phyloP scores from a whole-genome alignment of 129 eudicot species.

The Apium graveolens region DNA sequence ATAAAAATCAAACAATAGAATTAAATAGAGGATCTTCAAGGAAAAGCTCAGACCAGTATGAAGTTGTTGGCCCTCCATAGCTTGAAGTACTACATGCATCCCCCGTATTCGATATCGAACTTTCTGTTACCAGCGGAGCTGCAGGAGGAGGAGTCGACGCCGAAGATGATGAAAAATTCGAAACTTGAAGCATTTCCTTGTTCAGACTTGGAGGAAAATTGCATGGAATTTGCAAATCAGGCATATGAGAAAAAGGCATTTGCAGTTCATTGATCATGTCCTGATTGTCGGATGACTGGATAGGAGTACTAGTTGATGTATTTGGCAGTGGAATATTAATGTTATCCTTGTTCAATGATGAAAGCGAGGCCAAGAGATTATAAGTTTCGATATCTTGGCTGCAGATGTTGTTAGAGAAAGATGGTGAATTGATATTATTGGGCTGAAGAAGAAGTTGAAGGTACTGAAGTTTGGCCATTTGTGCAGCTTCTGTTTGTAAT shows the following conservation, averaged over 20 bases:
- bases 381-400: slow-evolving; percentile 17
- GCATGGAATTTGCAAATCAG: slow-evolving; percentile 33
- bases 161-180: slow-evolving; percentile 18
- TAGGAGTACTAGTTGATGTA: background rate
- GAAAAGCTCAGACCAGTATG: slow-evolving; percentile 61
- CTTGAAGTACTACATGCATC: slow-evolving; percentile 59
- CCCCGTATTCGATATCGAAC: slow-evolving; percentile 15
- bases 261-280: slow-evolving; percentile 7
- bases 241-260: slow-evolving; percentile 43
- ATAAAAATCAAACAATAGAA: slow-evolving; percentile 28
- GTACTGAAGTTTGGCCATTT: slow-evolving; percentile 50
- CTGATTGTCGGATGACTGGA: background rate
- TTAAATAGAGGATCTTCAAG: slow-evolving; percentile 70
- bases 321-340: background rate
- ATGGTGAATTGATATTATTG: slow-evolving; percentile 6
- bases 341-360: slow-evolving; percentile 7
- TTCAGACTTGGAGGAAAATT: background rate
- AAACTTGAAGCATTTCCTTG: slow-evolving; percentile 6
- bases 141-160: slow-evolving; percentile 18
- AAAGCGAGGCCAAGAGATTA: slow-evolving; percentile 22
- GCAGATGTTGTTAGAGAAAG: slow-evolving; percentile 13
- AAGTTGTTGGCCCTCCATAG: slow-evolving; percentile 33
- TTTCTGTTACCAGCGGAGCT: slow-evolving; percentile 15
- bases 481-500: slow-evolving; percentile 49
- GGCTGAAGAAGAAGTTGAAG: slow-evolving; percentile 45